phyloP scores from a whole-genome alignment of 805 yeast genomes.

The Myxozyma udenii region DNA sequence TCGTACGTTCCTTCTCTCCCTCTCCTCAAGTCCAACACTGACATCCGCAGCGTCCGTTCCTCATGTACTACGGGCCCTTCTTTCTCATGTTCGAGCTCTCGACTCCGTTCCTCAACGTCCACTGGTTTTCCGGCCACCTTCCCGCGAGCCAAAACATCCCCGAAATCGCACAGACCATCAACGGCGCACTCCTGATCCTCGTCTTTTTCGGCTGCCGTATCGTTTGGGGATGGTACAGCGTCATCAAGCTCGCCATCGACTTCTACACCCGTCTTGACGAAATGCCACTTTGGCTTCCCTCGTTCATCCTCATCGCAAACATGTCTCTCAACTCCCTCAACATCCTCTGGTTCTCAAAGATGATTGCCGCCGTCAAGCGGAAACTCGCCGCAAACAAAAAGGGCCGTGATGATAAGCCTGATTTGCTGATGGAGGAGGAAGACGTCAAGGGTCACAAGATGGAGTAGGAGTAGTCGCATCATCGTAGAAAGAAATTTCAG shows the following conservation, averaged over 20 bases:
- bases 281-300: constrained; percentile 46
- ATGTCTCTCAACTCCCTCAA: constrained; percentile 64
- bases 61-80: constrained; percentile 76
- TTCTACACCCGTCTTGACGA: constrained; percentile 47
- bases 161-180: constrained; percentile 45
- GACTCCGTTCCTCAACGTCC: constrained; percentile 90
- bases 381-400: constrained; percentile 13
- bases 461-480: too few relatives aligned
- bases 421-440: constrained; percentile 17
- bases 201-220: constrained; percentile 78
- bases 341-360: constrained; percentile 81
- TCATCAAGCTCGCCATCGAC: constrained; percentile 49
- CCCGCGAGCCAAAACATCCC: constrained; percentile 62
- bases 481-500: too few relatives aligned
- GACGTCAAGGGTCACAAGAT: constrained; percentile 25
- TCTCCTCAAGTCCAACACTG: neutral
- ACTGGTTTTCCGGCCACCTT: constrained; percentile 83
- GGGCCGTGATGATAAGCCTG: constrained; percentile 9
- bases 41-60: constrained; percentile 53
- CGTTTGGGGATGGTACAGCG: constrained; percentile 82
- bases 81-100: constrained; percentile 84
- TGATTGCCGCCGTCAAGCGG: constrained; percentile 62
- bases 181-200: constrained; percentile 66
- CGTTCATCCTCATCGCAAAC: constrained; percentile 55
- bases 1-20: constrained; percentile 32